Evolutionary conservation across 2,329 filamentous ascomycete species (phyloP).

Genomic region (Sphaerulina vaccinii): DNA sequence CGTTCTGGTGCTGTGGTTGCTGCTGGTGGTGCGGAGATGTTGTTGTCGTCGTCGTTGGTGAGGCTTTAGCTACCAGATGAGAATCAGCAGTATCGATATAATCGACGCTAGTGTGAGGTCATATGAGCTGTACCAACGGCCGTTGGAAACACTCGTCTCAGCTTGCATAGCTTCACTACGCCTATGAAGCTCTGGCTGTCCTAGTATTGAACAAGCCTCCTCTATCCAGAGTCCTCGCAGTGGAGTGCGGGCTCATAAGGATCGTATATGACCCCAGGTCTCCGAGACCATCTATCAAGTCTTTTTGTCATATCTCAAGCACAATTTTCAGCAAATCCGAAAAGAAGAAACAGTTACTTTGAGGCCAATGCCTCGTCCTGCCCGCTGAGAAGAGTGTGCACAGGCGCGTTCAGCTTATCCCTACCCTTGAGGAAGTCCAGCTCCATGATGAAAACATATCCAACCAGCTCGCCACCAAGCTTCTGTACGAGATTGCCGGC

Average conservation of each 20-base stretch:
- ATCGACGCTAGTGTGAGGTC: neutral
- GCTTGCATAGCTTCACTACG: neutral
- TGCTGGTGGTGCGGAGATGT: too few relatives aligned
- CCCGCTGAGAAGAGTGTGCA: slow-evolving; percentile 75
- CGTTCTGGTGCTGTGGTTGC: too few relatives aligned
- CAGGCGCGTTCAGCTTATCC: slow-evolving; percentile 80
- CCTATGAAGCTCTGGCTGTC: neutral
- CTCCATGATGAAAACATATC: slow-evolving; percentile 94
- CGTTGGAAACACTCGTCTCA: neutral
- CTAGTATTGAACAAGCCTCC: neutral
- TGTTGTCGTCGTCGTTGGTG: neutral
- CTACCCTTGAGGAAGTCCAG: slow-evolving; percentile 89
- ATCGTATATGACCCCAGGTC: neutral
- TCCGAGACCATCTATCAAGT: neutral
- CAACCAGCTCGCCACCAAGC: slow-evolving; percentile 80
- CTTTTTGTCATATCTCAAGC: neutral
- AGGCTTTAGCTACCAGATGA: neutral
- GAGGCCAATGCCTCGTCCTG: slow-evolving; percentile 46
- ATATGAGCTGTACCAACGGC: neutral
- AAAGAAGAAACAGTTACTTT: neutral
- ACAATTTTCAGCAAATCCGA: neutral
- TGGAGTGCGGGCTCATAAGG: neutral
- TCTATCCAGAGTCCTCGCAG: neutral
- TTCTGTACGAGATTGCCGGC: slow-evolving; percentile 83
- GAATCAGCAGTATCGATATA: neutral